phyloP scores from a whole-genome alignment of 768 basidiomycete genomes.

The Tubosaeta sp. region DNA sequence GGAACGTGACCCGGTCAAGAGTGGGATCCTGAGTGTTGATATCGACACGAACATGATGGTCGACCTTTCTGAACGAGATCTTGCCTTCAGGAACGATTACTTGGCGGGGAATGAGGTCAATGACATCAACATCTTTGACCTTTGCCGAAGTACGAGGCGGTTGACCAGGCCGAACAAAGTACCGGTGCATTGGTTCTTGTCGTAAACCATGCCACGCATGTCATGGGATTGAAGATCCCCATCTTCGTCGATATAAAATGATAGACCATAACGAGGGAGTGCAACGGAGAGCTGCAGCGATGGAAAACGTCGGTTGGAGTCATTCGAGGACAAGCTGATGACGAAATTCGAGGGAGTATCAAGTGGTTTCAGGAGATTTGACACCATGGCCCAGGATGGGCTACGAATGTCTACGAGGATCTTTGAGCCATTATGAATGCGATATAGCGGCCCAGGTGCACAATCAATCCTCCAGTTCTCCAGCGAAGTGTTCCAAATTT shows the following conservation, averaged over 20 bases:
- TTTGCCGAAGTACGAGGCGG: constrained; percentile 36
- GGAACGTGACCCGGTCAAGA: constrained; percentile 11
- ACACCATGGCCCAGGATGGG: constrained; percentile 20
- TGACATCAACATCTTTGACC: background rate
- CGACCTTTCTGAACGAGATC: constrained; percentile 1
- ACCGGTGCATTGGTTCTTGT: constrained; percentile 35
- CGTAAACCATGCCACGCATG: constrained; percentile 38
- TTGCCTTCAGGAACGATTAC: constrained; percentile 38
- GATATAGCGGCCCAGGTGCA: background rate
- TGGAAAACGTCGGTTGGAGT: background rate
- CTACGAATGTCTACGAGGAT: constrained; percentile 25
- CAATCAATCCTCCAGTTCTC: constrained; percentile 21
- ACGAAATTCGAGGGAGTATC: constrained; percentile 15
- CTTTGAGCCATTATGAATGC: background rate
- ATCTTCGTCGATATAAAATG: constrained; percentile 32
- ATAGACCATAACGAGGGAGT: constrained; percentile 37
- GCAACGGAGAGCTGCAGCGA: constrained; percentile 20
- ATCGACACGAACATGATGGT: constrained; percentile 9
- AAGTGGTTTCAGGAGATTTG: constrained; percentile 10
- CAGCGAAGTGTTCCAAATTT: constrained; percentile 12
- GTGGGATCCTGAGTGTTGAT: background rate
- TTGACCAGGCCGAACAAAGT: constrained; percentile 42
- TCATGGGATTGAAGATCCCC: constrained; percentile 30
- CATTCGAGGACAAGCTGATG: constrained; percentile 3
- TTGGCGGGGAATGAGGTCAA: constrained; percentile 1